These are phyloP conservation scores for Kickxella alabastrina DNA, from an alignment of 192 early-diverging fungal species.

Conservation along the genomic window DNA sequence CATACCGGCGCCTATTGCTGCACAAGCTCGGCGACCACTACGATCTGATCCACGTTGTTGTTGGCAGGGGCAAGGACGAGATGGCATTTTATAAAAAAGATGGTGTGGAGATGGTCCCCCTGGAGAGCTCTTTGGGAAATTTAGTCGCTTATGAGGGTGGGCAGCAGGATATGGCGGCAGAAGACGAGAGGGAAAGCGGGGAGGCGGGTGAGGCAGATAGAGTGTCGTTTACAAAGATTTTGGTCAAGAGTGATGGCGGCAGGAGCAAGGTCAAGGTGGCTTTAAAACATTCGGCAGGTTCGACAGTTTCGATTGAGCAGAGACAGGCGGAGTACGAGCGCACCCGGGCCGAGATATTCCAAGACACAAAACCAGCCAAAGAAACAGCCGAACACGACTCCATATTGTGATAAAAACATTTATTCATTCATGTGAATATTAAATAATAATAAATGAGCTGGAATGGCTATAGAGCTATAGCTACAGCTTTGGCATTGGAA, in stretches of 20 bases:
- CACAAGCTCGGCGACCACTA: slow-evolving; percentile 30
- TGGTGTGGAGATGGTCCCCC: too few species aligned
- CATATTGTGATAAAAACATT: not conserved
- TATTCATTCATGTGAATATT: not conserved
- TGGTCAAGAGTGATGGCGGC: slow-evolving; percentile 14
- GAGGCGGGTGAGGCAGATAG: not conserved
- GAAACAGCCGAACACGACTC: not conserved
- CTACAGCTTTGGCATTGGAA: not conserved
- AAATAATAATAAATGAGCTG: not conserved
- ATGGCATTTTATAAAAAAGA: slow-evolving; percentile 24
- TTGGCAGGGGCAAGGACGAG: slow-evolving; percentile 16
- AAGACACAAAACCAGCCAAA: too few species aligned
- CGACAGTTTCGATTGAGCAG: slow-evolving; percentile 12
- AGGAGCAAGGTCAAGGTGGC: too few species aligned
- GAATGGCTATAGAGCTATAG: too few species aligned
- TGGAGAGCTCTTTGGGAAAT: too few species aligned
- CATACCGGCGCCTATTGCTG: slow-evolving; percentile 20
- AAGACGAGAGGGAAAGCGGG: not conserved
- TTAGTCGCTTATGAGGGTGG: too few species aligned
- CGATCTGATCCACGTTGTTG: slow-evolving; percentile 17
- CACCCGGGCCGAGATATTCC: slow-evolving; percentile 32
- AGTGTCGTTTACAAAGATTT: slow-evolving; percentile 19
- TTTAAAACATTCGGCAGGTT: not conserved
- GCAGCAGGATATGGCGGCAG: too few species aligned
- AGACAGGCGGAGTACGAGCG: slow-evolving; percentile 36